Evolutionary conservation across 371 early-diverging fungal genomes (phyloP).

Genomic region (Mucor ambiguus): DNA sequence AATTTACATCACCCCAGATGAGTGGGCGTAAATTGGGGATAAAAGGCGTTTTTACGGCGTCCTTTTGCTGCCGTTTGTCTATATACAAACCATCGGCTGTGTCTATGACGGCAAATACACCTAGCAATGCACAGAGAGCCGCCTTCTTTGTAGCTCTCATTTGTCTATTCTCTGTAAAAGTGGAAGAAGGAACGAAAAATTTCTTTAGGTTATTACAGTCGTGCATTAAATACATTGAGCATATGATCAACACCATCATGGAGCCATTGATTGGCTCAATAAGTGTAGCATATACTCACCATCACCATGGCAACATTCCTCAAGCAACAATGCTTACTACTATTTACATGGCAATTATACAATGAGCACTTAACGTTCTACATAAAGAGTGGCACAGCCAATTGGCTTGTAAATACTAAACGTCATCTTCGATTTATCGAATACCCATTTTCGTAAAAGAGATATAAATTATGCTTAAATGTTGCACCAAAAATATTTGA

Average conservation of each 20-base stretch:
- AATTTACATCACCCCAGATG: conserved; percentile 55
- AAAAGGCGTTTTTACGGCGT: conserved; percentile 10
- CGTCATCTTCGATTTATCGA: background rate
- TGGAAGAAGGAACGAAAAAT: background rate
- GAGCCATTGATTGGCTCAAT: background rate
- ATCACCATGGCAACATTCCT: background rate
- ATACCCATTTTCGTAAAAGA: background rate
- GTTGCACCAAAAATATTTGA: background rate
- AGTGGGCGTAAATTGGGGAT: conserved; percentile 27
- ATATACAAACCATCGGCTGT: background rate
- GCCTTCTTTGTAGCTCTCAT: background rate
- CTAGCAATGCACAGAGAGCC: background rate
- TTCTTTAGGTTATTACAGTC: background rate
- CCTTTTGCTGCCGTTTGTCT: conserved; percentile 14
- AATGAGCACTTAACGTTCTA: background rate
- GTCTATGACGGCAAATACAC: background rate
- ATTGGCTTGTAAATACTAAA: conserved; percentile 1
- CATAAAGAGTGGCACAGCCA: background rate
- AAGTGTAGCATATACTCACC: background rate
- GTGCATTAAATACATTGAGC: background rate
- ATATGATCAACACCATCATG: background rate
- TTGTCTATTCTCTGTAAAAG: background rate
- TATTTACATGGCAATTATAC: background rate
- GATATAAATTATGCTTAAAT: background rate
- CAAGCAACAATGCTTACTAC: background rate